Base-by-base conservation (phyloP, 2,329 filamentous ascomycete genomes). In the Fusarium sp. region DNA sequence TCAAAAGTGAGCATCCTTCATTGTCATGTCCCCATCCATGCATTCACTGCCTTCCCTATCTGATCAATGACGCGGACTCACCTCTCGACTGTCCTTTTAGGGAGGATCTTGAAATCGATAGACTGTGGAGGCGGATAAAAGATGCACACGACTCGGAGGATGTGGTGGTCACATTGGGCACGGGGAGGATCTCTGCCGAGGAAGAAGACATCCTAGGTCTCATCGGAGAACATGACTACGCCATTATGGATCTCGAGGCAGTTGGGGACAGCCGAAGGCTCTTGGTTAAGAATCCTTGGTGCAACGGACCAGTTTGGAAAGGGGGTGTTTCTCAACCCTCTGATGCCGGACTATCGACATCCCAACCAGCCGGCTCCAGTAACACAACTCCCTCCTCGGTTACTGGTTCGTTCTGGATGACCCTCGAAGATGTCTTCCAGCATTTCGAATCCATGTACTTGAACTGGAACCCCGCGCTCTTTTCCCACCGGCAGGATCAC, bases 361-460 rank as follows among this genome's bases (percentile, higher is more conserved):
- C 38, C 9, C 29, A 55, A 26, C n/a, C 45, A 6, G 36, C 34
- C n/a, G 41, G 50, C 4, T 28, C 60, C 24, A 64, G 70, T 51
- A 45, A 42, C 15, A 15, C 31, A 12, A 31, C 11, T 5, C 32
- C 41, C 12, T 42, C 39, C 3, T 72, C 75, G 7, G 61, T 70
- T 53, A 74, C 90, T 1, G 92, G 93, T n/a, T 92, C 90, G 1
- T 96, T 97, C 72, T 98, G 95, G 94, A 96, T 98, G 78, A 88
- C 89, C 24, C 87, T 95, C 26, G 91, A 96, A 67, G 91, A 93
- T 64, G 88, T 97, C 5, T 85, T 92, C 32, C 93, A 97, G 70
- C 89, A 97, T 72, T 99, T 97, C 64, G 93, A 98, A 74, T 96
- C 93, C 15, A 86, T 99, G 67, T 99, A 98, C 75, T 82, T 99